phyloP scores from a whole-genome alignment of 2,329 filamentous ascomycete genomes.

The Coniella vitis region DNA sequence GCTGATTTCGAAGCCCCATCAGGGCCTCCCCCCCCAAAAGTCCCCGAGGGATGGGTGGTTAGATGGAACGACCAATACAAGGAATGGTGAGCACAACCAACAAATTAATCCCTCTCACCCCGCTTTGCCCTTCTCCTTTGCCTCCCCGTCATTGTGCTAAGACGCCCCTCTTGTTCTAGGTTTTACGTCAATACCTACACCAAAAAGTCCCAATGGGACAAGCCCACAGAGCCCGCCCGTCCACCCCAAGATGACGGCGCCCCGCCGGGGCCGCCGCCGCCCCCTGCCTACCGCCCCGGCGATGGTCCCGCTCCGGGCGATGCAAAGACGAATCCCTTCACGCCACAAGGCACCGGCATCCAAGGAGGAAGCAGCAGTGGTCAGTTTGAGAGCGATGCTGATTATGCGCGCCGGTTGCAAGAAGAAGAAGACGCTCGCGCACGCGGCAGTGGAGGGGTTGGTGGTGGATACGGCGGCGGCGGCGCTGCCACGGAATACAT shows the following conservation, averaged over 20 bases:
- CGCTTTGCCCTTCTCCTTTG: neutral
- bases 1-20: slow-evolving; percentile 46
- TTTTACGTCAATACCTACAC: slow-evolving; percentile 89
- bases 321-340: slow-evolving; percentile 68
- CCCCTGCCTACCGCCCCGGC: slow-evolving; percentile 46
- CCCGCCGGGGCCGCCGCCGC: slow-evolving; percentile 58
- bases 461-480: slow-evolving; percentile 19
- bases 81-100: slow-evolving; percentile 48
- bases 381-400: slow-evolving; percentile 59
- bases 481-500: slow-evolving; percentile 31
- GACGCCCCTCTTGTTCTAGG: slow-evolving; percentile 36
- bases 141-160: neutral
- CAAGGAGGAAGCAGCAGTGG: slow-evolving; percentile 23
- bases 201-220: slow-evolving; percentile 87
- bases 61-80: slow-evolving; percentile 84
- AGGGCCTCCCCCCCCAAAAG: slow-evolving; percentile 51
- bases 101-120: too few relatives aligned
- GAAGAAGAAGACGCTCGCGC: slow-evolving; percentile 71
- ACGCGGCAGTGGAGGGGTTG: slow-evolving; percentile 21
- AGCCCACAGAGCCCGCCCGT: slow-evolving; percentile 61
- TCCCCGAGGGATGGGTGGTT: slow-evolving; percentile 77
- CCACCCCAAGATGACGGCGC: slow-evolving; percentile 33
- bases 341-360: slow-evolving; percentile 32
- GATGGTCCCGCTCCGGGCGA: slow-evolving; percentile 40
- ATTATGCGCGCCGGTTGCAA: slow-evolving; percentile 69